Evolutionary conservation across 495 filamentous ascomycete genomes (phyloP), one percentile per base, ranked within the genome.

Genomic region (Aspergillus haitiensis): DNA sequence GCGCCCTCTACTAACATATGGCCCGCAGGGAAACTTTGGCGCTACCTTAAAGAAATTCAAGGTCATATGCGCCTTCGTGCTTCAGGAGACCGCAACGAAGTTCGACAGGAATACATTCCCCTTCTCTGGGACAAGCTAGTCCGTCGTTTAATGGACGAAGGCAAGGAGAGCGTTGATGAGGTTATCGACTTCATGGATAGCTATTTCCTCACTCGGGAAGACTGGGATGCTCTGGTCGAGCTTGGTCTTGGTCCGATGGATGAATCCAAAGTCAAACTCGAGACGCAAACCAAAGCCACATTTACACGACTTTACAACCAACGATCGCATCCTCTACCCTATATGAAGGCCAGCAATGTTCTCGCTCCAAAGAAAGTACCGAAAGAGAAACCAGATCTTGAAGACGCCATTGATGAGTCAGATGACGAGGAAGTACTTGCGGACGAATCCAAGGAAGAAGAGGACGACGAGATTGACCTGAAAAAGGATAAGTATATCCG

Each of bases 401-500:
- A 99, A 72, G 94, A 99, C 72, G 93, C 92, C 21, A 87, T 98
- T 45, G 91, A 97, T 37, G 95, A 94, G 64, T 93, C 91, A 12
- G 93, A 96, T 50, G 92, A 82, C 46, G 87, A 86, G 39, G 78
- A 84, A 7, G 75, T 84, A 27, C 81, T 86, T 35, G 82, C 84
- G 34, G 81, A 81, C 9, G 84, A 86, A 12, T 81, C 72, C 5
- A 86, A 83, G 49, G 83, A 84, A 15, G 84, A 84, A 5, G 88
- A 88, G 3, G 82, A 86, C 1, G 88, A 91, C 21, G 84, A 88
- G 52, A 70, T 86, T 40, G 92, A 97, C 68, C 70, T 98, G 27
- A 89, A 86, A 66, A 97, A 94, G 70, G 95, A 98, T 70, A 98
- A 97, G 70, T 97, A 96, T 72, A 90, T 97, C 70, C 96, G 93